Conservation (phyloP, 257 asterid species). For the Rubia yunnanensis region DNA sequence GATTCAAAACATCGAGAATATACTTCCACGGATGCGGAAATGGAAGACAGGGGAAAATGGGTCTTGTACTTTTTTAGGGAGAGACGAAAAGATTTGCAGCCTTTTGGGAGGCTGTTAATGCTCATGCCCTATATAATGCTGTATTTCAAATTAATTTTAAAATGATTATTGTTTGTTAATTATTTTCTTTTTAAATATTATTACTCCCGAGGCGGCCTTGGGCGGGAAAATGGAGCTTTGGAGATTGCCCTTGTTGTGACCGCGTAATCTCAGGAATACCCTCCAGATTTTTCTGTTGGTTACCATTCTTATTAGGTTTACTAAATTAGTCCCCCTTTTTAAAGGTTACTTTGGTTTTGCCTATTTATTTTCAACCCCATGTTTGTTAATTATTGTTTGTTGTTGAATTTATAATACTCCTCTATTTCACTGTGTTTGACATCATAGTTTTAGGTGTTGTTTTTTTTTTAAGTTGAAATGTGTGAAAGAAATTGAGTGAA, state of each 20-base stretch:
- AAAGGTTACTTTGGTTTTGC: not conserved
- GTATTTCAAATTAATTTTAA: not conserved
- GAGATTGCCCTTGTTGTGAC: not conserved
- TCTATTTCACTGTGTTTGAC: too few species aligned
- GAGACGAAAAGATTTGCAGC: constrained; percentile 3
- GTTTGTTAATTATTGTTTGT: too few species aligned
- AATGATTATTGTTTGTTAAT: not conserved
- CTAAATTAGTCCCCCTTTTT: too few species aligned
- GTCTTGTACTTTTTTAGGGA: not conserved
- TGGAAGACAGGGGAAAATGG: constrained; percentile 8
- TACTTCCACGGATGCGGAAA: not conserved
- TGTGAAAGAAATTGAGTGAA: too few species aligned
- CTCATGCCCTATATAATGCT: not conserved
- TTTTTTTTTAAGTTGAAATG: too few species aligned
- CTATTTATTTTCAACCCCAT: too few species aligned
- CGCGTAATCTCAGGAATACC: not conserved
- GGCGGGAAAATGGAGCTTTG: constrained; percentile 17
- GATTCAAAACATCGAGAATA: not conserved
- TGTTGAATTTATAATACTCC: too few species aligned
- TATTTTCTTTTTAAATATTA: not conserved
- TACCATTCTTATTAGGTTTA: too few species aligned
- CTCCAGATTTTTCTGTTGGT: not conserved
- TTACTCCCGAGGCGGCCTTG: not conserved
- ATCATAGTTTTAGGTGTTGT: too few species aligned
- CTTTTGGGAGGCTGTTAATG: not conserved